A percentile compares a stretch with the other conserved stretches of the same genome.
These are phyloP conservation scores for Prunus padus DNA, from an alignment of 306 rosid species.

Conservation along the genomic window DNA sequence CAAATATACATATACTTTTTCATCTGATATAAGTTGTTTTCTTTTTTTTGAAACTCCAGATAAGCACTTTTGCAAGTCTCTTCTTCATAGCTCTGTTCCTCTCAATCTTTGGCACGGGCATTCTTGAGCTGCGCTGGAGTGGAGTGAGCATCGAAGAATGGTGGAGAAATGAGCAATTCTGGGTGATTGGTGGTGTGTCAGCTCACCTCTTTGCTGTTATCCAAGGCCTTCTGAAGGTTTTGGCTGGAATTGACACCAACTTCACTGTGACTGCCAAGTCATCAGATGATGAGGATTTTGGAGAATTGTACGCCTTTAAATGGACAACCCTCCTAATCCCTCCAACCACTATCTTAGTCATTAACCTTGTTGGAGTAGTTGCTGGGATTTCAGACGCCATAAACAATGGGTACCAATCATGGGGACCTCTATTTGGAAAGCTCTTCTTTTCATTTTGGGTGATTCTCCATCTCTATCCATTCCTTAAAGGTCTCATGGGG, in stretches of 20 bases:
- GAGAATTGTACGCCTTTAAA: constrained; percentile 71
- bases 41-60: constrained; percentile 43
- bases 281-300: constrained; percentile 86
- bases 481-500: constrained; percentile 98
- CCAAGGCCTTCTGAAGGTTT: constrained; percentile 87
- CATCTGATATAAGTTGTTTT: constrained; percentile 14
- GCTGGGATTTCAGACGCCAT: constrained; percentile 97
- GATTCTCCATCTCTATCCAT: constrained; percentile 89
- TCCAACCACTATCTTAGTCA: constrained; percentile 85
- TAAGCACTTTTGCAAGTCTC: constrained; percentile 89
- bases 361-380: constrained; percentile 90
- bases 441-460: constrained; percentile 98
- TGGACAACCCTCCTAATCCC: constrained; percentile 97
- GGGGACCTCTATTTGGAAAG: constrained; percentile 98
- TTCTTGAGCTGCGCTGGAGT: constrained; percentile 97
- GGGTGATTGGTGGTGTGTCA: constrained; percentile 98
- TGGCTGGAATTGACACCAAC: constrained; percentile 89
- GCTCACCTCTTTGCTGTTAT: constrained; percentile 87
- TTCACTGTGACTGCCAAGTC: constrained; percentile 92
- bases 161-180: constrained; percentile 99
- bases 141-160: constrained; percentile 98
- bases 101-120: constrained; percentile 82
- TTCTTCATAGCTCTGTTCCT: constrained; percentile 76
- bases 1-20: no score
- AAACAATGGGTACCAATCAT: constrained; percentile 86